Base-by-base conservation (phyloP, 345 rosid genomes). In the Eucalyptus regnans region DNA sequence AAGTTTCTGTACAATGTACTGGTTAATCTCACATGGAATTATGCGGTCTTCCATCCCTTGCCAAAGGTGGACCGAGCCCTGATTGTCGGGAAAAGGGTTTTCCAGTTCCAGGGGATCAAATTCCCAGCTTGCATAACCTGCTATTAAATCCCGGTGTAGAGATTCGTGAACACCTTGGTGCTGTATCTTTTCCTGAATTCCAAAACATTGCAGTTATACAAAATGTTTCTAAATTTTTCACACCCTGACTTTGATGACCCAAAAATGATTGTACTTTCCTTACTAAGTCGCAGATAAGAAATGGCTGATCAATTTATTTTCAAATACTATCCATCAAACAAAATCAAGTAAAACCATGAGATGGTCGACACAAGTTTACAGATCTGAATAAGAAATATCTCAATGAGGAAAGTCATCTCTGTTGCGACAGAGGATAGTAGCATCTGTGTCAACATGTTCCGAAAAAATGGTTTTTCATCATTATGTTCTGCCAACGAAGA, bases 131-230 rank as follows among this genome's bases (percentile, higher is more conserved):
- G 91, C 94, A 52, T 92, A 96, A 62, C 95, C 91, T 8, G 90
- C 94, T 62, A 95, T 92, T 86, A 96, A 87, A 92, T 97, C 98
- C 83, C 95, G 93, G 66, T 93, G 87, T 60, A 96, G 93, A 50
- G 96, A 94, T 87, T 95, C 99, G 27, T 94, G 91, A 49, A 90
- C 90, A 15, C 99, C 97, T 95, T 96, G 99, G 88, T 96, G 98
- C 58, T 88, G 89, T 37, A 90, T 81, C 90, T 93, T 96, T 79
- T 91, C 94, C 99, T 95, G 93, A 54, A 90, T 48, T 62, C 71
- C 85, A 76, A 90, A 88, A 66, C 25, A 41, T 4, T 87, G 44
- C 31, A 18, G 64, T 56, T 31, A 50, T 88, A 37, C 83, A 89
- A 89, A 86, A 18, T 48, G 54, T 84, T 50, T 44, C 50, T n/a